A percentile compares a stretch with the other conserved stretches of the same genome.
phyloP scores from a whole-genome alignment of 1,139 yeast genomes.

The Pichia sp. region DNA sequence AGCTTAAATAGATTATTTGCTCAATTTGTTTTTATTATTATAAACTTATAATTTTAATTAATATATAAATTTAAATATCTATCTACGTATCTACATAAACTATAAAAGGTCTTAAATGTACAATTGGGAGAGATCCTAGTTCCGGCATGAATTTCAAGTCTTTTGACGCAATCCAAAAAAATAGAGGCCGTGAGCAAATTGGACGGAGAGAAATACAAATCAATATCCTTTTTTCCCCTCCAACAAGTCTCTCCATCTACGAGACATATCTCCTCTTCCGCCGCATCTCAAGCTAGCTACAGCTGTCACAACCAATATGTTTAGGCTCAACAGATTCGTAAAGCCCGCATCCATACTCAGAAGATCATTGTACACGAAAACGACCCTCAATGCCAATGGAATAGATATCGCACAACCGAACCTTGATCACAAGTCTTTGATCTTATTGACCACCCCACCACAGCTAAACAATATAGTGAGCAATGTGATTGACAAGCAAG shows the following conservation, averaged over 20 bases:
- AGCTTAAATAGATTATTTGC: constrained; percentile 73
- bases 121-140: not conserved
- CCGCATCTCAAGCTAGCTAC: not conserved
- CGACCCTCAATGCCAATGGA: constrained; percentile 22
- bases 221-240: not conserved
- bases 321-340: not conserved
- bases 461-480: constrained; percentile 37
- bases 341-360: constrained; percentile 1
- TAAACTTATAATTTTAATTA: constrained; percentile 2
- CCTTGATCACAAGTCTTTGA: constrained; percentile 20
- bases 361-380: constrained; percentile 17
- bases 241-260: not conserved
- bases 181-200: not conserved
- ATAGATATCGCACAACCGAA: constrained; percentile 14
- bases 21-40: constrained; percentile 20
- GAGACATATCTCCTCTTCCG: not conserved
- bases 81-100: constrained; percentile 2
- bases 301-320: not conserved
- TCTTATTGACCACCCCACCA: constrained; percentile 44
- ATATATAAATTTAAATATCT: constrained; percentile 8
- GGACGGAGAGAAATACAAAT: not conserved
- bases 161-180: not conserved
- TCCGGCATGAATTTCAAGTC: not conserved
- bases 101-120: not conserved
- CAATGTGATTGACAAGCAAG: constrained; percentile 32